Base-by-base conservation (phyloP, 2,329 filamentous ascomycete species). In the Microcyclospora tardicrescens region DNA sequence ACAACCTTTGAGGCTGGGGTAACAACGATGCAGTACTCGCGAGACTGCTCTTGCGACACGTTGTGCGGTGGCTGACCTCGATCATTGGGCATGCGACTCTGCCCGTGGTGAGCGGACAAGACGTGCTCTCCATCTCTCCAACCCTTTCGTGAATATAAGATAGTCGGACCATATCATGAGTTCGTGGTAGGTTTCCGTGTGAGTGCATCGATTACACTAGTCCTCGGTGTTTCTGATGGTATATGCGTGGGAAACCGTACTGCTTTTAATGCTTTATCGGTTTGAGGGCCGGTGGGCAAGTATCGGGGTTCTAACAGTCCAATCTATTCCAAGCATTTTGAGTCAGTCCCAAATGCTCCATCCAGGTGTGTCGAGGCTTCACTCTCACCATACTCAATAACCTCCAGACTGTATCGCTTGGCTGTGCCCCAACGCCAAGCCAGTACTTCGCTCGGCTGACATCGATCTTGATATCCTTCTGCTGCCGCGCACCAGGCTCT, bases 361-460 rank as follows among this genome's bases (percentile, higher is more conserved):
- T 5, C 36, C 5, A 16, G 30, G 5, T 24, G 19, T 8, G 19
- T 24, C 19, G 19, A 13, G 10, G 14, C 28, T 12, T 32, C 13
- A 39, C n/a, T 13, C 16, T 32, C 57, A 87, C 84, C 84, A 94
- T 81, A 40, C 74, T 75, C 51, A 98, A 66, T 53, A 96, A 62
- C 58, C 84, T 73, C 87, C 87, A 94, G 28, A 82, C 84, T 2
- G 84, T 79, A 50, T 95, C 84, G 45, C 82, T 87, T 9, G 91
- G 91, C 65, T 98, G 91, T 40, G 91, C 91, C 1, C 91, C 91
- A 3, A 96, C 89, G 59, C 91, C 91, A 28, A 98, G 72, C 91
- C 91, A 98, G 67, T 98, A 98, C 61, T 81, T 80, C 41, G 89
- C 83, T 43, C 91, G 72, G 48, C 75, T 68, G 6, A 74, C 67